These are phyloP conservation scores for Mucor lusitanicus DNA, from an alignment of 371 early-diverging fungal genomes.

Conservation along the genomic window DNA sequence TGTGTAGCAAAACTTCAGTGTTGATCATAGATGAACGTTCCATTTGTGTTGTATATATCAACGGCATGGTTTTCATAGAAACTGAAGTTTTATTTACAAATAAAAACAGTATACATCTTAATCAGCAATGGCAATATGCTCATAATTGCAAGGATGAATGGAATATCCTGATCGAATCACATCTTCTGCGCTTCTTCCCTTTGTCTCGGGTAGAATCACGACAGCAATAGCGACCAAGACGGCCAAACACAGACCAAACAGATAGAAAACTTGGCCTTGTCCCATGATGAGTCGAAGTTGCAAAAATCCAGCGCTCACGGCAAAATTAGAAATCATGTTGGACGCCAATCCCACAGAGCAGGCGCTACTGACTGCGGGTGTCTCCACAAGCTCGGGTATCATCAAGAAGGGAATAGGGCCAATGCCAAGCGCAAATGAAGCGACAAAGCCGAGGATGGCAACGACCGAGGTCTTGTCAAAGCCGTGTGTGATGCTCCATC, in stretches of 20 bases:
- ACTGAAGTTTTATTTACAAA: not conserved
- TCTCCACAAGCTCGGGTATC: slow-evolving; percentile 82
- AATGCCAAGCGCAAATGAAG: slow-evolving; percentile 87
- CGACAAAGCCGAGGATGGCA: slow-evolving; percentile 77
- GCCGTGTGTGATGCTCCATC: slow-evolving; percentile 58
- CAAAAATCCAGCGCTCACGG: slow-evolving; percentile 68
- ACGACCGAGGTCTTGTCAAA: slow-evolving; percentile 59
- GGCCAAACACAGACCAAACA: slow-evolving; percentile 64
- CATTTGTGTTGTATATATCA: too few relatives aligned
- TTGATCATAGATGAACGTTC: too few relatives aligned
- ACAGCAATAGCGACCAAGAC: slow-evolving; percentile 51
- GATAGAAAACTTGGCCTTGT: slow-evolving; percentile 68
- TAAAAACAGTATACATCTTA: not conserved
- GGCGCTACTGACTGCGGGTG: slow-evolving; percentile 68
- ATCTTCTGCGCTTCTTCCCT: slow-evolving; percentile 60
- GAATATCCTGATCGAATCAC: slow-evolving; percentile 48
- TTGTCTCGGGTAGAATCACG: slow-evolving; percentile 81
- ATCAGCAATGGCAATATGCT: slow-evolving; percentile 1
- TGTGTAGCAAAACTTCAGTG: too few relatives aligned
- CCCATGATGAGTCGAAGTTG: slow-evolving; percentile 61
- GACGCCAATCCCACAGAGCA: slow-evolving; percentile 68
- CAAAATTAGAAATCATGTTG: slow-evolving; percentile 78
- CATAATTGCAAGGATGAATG: slow-evolving; percentile 27
- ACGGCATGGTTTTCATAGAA: not conserved
- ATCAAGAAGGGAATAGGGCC: slow-evolving; percentile 90